Conservation (phyloP, 345 rosid genomes). For the Excoecaria cochinchinensis region DNA sequence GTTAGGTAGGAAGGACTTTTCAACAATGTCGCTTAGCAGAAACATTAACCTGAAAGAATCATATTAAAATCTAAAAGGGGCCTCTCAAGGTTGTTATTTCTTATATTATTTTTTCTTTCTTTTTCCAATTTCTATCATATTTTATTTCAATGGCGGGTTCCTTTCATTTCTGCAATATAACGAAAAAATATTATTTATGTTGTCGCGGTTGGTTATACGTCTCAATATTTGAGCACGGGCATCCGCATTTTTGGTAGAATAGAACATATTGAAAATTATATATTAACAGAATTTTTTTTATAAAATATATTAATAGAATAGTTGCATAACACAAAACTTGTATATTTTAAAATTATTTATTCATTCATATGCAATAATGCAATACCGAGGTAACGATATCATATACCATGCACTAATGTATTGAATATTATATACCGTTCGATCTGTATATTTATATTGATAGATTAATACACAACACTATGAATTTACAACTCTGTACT, state of each 20-base stretch:
- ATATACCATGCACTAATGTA: no score
- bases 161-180: not conserved
- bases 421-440: no score
- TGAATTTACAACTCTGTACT: no score
- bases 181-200: not conserved
- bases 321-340: no score
- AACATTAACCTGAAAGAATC: not conserved
- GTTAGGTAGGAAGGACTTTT: slow-evolving; percentile 10
- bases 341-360: no score
- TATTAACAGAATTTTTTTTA: not conserved
- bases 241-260: not conserved
- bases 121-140: not conserved
- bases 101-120: not conserved
- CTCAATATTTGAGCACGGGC: not conserved
- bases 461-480: no score
- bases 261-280: not conserved
- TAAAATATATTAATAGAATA: not conserved
- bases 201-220: not conserved
- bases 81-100: not conserved
- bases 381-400: no score
- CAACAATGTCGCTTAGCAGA: not conserved
- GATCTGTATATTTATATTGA: no score
- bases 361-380: no score
- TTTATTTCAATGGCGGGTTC: no score
- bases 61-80: not conserved